Percentiles rank a stretch among this genome's conserved stretches.
These are phyloP conservation scores for Ceratocystis lukuohia DNA, from an alignment of 2,329 filamentous ascomycete genomes.

Conservation along the genomic window DNA sequence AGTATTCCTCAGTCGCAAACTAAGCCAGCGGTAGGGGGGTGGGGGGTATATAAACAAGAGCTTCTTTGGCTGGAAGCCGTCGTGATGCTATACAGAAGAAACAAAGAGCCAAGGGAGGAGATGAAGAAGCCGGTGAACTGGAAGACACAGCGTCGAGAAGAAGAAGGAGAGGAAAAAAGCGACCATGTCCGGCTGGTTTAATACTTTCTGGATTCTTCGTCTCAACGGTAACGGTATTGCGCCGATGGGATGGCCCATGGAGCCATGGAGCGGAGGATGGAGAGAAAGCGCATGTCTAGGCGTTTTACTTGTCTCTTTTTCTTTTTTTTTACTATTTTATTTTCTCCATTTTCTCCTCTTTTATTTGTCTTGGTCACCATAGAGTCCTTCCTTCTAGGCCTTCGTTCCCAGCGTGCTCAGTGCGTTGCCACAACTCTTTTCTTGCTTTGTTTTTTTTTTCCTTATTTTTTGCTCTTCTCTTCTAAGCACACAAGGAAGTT, in stretches of 20 bases:
- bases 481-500: neutral
- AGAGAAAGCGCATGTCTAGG: neutral
- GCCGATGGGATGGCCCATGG: neutral
- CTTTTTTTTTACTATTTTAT: neutral
- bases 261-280: constrained; percentile 5
- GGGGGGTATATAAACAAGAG: neutral
- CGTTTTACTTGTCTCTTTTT: neutral
- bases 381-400: neutral
- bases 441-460: neutral
- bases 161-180: neutral
- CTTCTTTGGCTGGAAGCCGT: neutral
- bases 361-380: neutral
- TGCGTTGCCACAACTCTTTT: neutral
- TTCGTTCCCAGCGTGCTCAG: neutral
- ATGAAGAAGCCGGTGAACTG: neutral
- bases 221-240: neutral
- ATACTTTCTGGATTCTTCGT: constrained; percentile 2
- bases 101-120: no score
- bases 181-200: neutral
- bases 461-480: neutral
- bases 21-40: neutral
- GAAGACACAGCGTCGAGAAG: neutral
- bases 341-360: neutral
- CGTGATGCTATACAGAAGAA: no score
- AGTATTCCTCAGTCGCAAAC: neutral